These are phyloP conservation scores for Botryotinia narcissicola DNA, from an alignment of 2,329 filamentous ascomycete species.

Conservation along the genomic window DNA sequence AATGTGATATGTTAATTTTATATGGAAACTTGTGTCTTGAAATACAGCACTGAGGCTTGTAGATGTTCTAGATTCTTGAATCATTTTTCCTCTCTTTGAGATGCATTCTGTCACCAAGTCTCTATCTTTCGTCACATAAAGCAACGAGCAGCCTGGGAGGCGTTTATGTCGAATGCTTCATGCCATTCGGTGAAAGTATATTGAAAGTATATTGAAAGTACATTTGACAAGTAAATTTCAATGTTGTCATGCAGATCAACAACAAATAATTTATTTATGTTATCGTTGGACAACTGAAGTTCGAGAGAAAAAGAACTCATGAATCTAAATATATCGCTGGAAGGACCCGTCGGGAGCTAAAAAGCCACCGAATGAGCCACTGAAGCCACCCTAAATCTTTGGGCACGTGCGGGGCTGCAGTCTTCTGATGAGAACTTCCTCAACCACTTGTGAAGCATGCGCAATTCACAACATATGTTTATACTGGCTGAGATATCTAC, in stretches of 20 bases:
- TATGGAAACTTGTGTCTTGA: not conserved
- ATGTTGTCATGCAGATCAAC: not conserved
- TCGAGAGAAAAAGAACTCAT: not conserved
- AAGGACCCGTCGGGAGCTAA: not conserved
- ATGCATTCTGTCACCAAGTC: not conserved
- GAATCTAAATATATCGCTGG: constrained; percentile 1
- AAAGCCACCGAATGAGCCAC: constrained; percentile 1
- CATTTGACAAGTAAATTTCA: not conserved
- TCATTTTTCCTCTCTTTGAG: not conserved
- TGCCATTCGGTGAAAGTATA: not conserved
- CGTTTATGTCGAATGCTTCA: not conserved
- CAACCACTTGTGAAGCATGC: not conserved
- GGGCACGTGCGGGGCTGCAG: constrained; percentile 5
- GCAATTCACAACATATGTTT: not conserved
- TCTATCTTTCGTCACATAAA: not conserved
- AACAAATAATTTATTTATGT: not conserved
- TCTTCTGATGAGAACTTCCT: not conserved
- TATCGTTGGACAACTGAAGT: not conserved
- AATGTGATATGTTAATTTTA: not conserved
- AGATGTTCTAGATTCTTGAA: not conserved
- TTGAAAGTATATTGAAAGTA: not conserved
- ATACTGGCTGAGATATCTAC: not conserved
- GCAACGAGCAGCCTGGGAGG: not conserved
- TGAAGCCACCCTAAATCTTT: not conserved
- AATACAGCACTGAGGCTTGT: not conserved